These are phyloP conservation scores for Ligustrum vulgare DNA, from an alignment of 257 asterid genomes.

Conservation along the genomic window DNA sequence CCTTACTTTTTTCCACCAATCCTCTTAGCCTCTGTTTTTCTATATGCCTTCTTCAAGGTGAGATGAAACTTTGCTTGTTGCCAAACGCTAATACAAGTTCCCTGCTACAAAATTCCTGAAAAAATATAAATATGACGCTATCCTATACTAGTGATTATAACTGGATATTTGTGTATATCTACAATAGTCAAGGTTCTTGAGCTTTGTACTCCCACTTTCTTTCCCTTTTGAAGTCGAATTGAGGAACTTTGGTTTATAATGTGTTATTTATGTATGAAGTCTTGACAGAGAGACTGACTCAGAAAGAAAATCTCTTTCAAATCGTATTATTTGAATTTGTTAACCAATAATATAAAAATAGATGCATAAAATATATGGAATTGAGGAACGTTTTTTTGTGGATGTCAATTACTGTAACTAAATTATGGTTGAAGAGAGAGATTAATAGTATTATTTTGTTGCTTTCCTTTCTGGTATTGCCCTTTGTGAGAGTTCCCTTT, in stretches of 20 bases:
- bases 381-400: constrained; percentile 3
- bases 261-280: not conserved
- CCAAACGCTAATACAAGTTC: not conserved
- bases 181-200: not conserved
- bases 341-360: not conserved
- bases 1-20: not conserved
- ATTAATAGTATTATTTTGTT: not conserved
- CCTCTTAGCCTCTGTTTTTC: not conserved
- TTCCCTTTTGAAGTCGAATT: not conserved
- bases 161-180: not conserved
- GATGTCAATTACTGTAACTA: not conserved
- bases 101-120: not conserved
- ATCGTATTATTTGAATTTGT: not conserved
- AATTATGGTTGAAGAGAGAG: not conserved
- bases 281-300: not conserved
- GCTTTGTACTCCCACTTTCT: constrained; percentile 5
- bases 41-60: not conserved
- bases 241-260: not conserved
- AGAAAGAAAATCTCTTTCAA: not conserved
- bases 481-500: not conserved
- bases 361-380: not conserved
- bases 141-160: not conserved
- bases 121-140: not conserved
- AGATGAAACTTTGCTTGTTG: constrained; percentile 1
- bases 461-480: not conserved